Evolutionary conservation across 495 filamentous ascomycete species (phyloP).

Genomic region (Penicillium atrosanguineum): DNA sequence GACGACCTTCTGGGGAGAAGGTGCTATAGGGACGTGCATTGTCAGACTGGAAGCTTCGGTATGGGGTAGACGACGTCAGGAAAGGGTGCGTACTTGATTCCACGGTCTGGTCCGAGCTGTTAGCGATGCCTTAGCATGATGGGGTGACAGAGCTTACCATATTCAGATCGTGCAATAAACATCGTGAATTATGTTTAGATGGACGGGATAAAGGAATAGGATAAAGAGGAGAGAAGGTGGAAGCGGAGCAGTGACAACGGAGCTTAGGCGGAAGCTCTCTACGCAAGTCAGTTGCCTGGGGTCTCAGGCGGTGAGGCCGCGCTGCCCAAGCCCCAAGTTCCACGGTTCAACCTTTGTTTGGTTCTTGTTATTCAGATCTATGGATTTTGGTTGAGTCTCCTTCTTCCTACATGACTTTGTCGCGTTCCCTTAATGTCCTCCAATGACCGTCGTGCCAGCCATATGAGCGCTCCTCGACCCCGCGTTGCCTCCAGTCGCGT

Average conservation of each 20-base stretch:
- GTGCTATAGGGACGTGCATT: constrained; percentile 60
- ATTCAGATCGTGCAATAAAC: constrained; percentile 99
- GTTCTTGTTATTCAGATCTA: constrained; percentile 5
- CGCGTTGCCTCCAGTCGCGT: constrained; percentile 46
- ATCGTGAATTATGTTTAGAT: constrained; percentile 56
- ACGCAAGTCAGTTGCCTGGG: constrained; percentile 46
- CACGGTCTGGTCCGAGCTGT: constrained; percentile 70
- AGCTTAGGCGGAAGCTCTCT: constrained; percentile 41
- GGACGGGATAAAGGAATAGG: neutral
- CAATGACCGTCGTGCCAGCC: constrained; percentile 45
- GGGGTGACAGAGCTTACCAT: constrained; percentile 64
- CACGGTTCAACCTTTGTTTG: constrained; percentile 7
- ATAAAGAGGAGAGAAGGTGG: constrained; percentile 7
- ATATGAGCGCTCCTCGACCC: constrained; percentile 47
- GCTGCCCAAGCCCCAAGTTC: constrained; percentile 18
- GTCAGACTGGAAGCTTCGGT: constrained; percentile 24
- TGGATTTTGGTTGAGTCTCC: neutral
- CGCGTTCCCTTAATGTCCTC: constrained; percentile 38
- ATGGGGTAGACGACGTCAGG: neutral
- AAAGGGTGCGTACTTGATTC: constrained; percentile 79
- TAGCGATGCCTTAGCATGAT: constrained; percentile 30
- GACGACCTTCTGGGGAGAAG: constrained; percentile 98
- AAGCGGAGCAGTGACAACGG: constrained; percentile 25
- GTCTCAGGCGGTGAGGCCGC: constrained; percentile 35
- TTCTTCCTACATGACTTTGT: constrained; percentile 20